Percentiles rank a stretch among this genome's conserved stretches.
These are phyloP conservation scores for Lathyrus oleraceus DNA, from an alignment of 306 rosid species.

Conservation along the genomic window DNA sequence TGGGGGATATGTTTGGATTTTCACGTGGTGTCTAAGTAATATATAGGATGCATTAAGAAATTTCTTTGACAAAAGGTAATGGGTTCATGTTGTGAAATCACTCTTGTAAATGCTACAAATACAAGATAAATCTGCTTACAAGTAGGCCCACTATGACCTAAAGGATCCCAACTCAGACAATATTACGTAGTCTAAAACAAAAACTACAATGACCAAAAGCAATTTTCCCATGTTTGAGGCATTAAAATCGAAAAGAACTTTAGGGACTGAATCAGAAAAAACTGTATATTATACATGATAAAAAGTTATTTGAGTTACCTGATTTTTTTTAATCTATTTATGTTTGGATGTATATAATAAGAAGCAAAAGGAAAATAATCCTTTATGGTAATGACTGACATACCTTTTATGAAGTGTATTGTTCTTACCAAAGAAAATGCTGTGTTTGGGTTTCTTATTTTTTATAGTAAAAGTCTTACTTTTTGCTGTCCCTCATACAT, in stretches of 20 bases:
- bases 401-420: neutral
- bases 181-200: neutral
- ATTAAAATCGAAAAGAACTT: neutral
- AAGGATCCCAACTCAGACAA: neutral
- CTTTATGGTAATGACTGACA: neutral
- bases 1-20: too few relatives aligned
- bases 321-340: neutral
- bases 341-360: conserved; percentile 14
- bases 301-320: neutral
- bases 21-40: too few relatives aligned
- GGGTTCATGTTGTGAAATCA: neutral
- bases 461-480: conserved; percentile 19
- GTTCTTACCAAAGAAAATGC: neutral
- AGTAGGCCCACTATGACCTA: neutral
- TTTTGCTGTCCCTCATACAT: neutral
- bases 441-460: neutral
- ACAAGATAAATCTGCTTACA: neutral
- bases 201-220: neutral
- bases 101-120: neutral
- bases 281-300: neutral
- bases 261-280: neutral
- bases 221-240: neutral
- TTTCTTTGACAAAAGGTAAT: neutral
- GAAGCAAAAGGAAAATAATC: conserved; percentile 11
- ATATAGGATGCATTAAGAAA: too few relatives aligned